phyloP scores from a whole-genome alignment of 495 filamentous ascomycete genomes.

The Aspergillus haitiensis region DNA sequence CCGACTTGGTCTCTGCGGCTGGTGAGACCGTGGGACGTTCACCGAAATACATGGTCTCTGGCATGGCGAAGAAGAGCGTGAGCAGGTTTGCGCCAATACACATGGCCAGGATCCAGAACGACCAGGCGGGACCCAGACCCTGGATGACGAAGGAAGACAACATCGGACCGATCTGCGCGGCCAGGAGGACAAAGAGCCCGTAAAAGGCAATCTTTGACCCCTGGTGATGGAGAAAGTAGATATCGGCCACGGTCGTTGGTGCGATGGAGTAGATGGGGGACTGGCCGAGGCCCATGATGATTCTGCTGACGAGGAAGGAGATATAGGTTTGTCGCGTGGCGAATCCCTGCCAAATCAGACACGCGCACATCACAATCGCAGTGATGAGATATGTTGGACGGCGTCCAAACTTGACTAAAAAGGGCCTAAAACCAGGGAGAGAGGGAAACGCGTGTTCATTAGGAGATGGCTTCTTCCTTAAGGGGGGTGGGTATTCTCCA shows the following conservation, averaged over 20 bases:
- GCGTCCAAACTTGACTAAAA: neutral
- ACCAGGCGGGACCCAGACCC: neutral
- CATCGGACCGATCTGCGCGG: neutral
- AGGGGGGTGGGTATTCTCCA: neutral
- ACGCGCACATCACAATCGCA: neutral
- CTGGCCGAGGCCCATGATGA: neutral
- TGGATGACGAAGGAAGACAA: neutral
- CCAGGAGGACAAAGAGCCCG: neutral
- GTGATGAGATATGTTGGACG: neutral
- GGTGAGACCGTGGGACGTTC: neutral
- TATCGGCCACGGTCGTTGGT: neutral
- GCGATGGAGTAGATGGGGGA: neutral
- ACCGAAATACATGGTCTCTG: neutral
- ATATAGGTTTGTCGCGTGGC: neutral
- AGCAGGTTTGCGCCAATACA: neutral
- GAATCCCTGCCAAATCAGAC: neutral
- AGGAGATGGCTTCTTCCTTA: no score
- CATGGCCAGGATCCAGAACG: neutral
- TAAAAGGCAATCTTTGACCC: neutral
- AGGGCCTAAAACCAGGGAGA: neutral
- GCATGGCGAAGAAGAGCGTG: neutral
- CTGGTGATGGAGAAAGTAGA: neutral
- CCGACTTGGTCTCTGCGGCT: neutral
- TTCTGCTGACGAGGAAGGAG: neutral
- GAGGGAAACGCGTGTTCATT: no score